Base-by-base conservation (phyloP, 495 filamentous ascomycete species). In the Tuber calosporum region DNA sequence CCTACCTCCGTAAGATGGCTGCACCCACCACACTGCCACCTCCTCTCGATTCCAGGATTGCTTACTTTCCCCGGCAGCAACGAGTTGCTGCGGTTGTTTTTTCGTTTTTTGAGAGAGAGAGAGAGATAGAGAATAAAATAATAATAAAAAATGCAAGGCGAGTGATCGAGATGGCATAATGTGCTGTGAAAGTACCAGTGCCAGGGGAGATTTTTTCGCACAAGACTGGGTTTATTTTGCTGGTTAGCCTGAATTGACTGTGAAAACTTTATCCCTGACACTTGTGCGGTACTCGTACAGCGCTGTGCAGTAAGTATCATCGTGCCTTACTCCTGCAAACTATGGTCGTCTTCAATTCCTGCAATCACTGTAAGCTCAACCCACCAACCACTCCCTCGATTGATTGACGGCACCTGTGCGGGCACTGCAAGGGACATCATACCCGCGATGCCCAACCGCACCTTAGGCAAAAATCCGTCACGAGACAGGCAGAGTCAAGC, bases 131-230 rank as follows among this genome's bases (percentile, higher is more conserved):
- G 4, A 43, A 43, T 19, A 43, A 8, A n/a, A 22, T 0, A 45
- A 45, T 6, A 4, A n/a, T 2, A 15, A 58, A 58, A 58, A 13
- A 58, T 58, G n/a, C 15, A 30, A 58, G 53, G 11, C 48, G n/a
- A 58, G 53, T 58, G 53, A 62, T 62, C 53, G 53, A 34, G 53
- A 62, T 62, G 26, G 26, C 53, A 62, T 62, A 26, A 62, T 30
- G 53, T 19, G 34, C 53, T 34, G 26, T 26, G 26, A 62, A 62
- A 34, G 53, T 34, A 30, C 48, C 9, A 6, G 42, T n/a, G n/a
- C n/a, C n/a, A n/a, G n/a, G n/a, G n/a, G n/a, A n/a, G n/a, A n/a
- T n/a, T n/a, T n/a, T 43, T n/a, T n/a, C n/a, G n/a, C n/a, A n/a
- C n/a, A n/a, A n/a, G n/a, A n/a, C n/a, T n/a, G n/a, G n/a, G n/a